A percentile compares a stretch with the other conserved stretches of the same genome.
Evolutionary conservation across 1,284 basidiomycete species (phyloP).

Genomic region (Mycena citricolor): DNA sequence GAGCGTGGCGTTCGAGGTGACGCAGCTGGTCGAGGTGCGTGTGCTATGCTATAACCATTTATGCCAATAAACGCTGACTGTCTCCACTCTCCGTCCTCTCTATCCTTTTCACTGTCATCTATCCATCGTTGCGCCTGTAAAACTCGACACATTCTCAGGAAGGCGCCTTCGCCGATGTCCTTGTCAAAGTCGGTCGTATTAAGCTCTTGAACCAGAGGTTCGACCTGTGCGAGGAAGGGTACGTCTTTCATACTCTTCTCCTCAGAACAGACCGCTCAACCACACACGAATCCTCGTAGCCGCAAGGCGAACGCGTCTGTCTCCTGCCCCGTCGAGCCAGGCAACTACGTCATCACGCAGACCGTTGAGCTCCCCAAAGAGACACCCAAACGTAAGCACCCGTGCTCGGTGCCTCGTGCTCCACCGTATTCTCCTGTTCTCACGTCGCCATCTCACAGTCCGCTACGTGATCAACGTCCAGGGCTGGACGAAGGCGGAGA

Average conservation of each 20-base stretch:
- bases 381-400: constrained; percentile 73
- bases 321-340: constrained; percentile 76
- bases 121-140: neutral
- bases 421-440: neutral
- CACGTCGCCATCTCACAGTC: constrained; percentile 50
- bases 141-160: constrained; percentile 49
- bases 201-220: constrained; percentile 81
- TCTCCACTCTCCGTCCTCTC: too few relatives aligned
- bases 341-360: constrained; percentile 70
- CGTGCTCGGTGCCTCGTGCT: constrained; percentile 13
- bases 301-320: constrained; percentile 67
- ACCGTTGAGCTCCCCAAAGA: constrained; percentile 84
- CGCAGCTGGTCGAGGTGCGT: constrained; percentile 64
- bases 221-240: constrained; percentile 92
- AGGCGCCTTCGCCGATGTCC: constrained; percentile 85
- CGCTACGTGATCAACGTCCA: constrained; percentile 78
- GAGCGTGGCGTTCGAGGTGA: constrained; percentile 63
- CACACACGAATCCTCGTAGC: constrained; percentile 9
- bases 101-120: too few relatives aligned
- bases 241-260: constrained; percentile 30
- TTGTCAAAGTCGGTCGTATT: constrained; percentile 86
- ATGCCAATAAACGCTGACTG: too few relatives aligned
- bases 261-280: neutral
- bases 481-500: constrained; percentile 76
- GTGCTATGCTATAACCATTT: too few relatives aligned